These are phyloP conservation scores for Emydomyces testavorans DNA, from an alignment of 2,329 filamentous ascomycete species.

Conservation along the genomic window DNA sequence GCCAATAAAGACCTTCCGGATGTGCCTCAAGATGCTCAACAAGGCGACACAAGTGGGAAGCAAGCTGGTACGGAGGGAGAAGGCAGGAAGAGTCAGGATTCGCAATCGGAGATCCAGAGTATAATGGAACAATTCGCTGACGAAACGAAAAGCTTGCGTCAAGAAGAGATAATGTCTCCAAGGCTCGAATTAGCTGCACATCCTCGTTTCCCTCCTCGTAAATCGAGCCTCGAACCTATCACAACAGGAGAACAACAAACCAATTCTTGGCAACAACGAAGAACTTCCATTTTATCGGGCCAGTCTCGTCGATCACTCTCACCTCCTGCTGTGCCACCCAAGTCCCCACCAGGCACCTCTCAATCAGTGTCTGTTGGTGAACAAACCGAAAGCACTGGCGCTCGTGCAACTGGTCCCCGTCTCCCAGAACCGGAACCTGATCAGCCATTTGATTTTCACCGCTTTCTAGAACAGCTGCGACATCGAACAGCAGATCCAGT, in stretches of 20 bases:
- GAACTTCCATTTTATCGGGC: constrained; percentile 10
- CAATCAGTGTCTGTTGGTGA: constrained; percentile 20
- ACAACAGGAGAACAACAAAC: constrained; percentile 28
- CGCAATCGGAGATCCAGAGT: constrained; percentile 78
- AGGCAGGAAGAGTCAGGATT: constrained; percentile 55
- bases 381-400: constrained; percentile 25
- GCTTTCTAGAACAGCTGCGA: constrained; percentile 87
- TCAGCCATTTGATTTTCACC: constrained; percentile 91
- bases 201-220: constrained; percentile 63
- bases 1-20: constrained; percentile 33
- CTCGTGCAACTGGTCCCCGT: constrained; percentile 44
- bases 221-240: constrained; percentile 71
- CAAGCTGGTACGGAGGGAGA: constrained; percentile 47
- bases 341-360: constrained; percentile 18
- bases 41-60: constrained; percentile 13
- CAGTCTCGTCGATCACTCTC: constrained; percentile 12
- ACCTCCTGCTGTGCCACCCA: constrained; percentile 20
- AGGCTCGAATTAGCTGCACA: constrained; percentile 73
- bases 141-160: constrained; percentile 54
- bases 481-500: constrained; percentile 98
- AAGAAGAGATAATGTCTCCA: constrained; percentile 85
- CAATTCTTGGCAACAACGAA: constrained; percentile 13
- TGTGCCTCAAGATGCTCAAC: constrained; percentile 23
- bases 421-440: constrained; percentile 71
- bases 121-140: constrained; percentile 96